Conservation (phyloP, 177 flowering plant species). For the Vitis hybrid region DNA sequence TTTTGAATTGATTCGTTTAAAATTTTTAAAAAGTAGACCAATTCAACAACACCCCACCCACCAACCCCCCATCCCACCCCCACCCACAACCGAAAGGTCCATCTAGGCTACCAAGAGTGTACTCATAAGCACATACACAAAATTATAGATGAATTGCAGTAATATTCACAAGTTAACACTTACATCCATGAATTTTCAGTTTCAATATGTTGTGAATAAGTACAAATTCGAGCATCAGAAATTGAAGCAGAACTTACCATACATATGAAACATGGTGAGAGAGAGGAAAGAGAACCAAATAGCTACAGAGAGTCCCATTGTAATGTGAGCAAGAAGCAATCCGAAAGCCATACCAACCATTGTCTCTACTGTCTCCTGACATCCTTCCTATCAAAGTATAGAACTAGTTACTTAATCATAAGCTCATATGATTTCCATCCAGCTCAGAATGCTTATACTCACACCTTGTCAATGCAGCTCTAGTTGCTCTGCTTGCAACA, state of each 20-base stretch:
- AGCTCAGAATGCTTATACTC: constrained; percentile 1
- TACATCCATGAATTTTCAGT: no score
- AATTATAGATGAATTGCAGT: no score
- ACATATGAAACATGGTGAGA: constrained; percentile 91
- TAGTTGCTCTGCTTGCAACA: no score
- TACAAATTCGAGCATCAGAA: background rate
- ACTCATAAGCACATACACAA: no score
- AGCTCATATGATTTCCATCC: constrained; percentile 1
- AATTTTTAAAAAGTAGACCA: no score
- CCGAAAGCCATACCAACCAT: constrained; percentile 97
- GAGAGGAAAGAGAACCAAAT: constrained; percentile 88
- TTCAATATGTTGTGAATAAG: no score
- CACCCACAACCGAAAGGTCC: no score
- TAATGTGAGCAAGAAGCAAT: constrained; percentile 86
- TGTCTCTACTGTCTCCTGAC: constrained; percentile 96
- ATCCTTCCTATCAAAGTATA: constrained; percentile 73
- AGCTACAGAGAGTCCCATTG: constrained; percentile 69
- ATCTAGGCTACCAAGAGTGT: no score
- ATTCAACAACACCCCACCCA: no score
- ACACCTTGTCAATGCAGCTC: constrained; percentile 44
- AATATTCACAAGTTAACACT: no score
- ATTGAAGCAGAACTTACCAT: constrained; percentile 56
- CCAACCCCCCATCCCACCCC: no score
- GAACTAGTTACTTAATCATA: constrained; percentile 4
- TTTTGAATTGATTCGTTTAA: no score